These are phyloP conservation scores for Solanum lycopersicoides DNA, from an alignment of 257 asterid species.

Conservation along the genomic window DNA sequence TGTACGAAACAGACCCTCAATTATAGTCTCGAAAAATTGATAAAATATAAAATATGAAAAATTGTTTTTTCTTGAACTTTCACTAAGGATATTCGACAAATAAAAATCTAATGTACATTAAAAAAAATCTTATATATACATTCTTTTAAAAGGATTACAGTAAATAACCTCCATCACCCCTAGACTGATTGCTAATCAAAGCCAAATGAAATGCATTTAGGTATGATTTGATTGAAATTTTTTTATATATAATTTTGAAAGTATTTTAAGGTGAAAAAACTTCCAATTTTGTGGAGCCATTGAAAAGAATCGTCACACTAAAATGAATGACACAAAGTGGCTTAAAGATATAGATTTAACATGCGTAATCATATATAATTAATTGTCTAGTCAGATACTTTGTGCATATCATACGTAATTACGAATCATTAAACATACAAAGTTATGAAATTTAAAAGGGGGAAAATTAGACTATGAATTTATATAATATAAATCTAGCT, in stretches of 20 bases:
- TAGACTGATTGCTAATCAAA: background rate
- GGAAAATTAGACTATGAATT: background rate
- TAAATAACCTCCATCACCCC: background rate
- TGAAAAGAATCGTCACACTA: background rate
- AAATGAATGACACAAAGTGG: background rate
- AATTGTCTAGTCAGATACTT: background rate
- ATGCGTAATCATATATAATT: background rate
- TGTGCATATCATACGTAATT: background rate
- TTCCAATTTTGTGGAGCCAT: background rate
- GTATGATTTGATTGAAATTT: background rate
- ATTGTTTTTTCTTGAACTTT: background rate
- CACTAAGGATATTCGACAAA: background rate
- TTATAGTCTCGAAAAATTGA: background rate
- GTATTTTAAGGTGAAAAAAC: background rate
- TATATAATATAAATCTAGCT: background rate
- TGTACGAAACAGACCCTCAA: background rate
- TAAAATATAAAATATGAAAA: too few species aligned
- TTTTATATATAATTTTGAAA: too few species aligned
- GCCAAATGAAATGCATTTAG: background rate
- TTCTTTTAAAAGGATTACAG: too few species aligned
- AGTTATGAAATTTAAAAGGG: background rate
- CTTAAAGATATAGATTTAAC: background rate
- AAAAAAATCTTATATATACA: too few species aligned
- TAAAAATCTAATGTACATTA: too few species aligned
- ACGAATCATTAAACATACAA: background rate